Conservation (phyloP, 2,329 filamentous ascomycete species). For the Fusarium tanahbumbuense region DNA sequence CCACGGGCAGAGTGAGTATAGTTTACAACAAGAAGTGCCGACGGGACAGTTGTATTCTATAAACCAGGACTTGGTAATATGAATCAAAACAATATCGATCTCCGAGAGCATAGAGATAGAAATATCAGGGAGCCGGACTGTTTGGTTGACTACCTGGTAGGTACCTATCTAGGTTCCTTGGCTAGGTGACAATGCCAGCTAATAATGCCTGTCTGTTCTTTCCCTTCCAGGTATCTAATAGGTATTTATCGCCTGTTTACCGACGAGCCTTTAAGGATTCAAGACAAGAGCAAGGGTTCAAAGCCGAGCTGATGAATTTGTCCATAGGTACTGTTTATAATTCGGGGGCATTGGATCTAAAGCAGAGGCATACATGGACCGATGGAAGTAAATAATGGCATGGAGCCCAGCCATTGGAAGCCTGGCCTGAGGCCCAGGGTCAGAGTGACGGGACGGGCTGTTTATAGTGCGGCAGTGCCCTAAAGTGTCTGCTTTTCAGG, state of each 20-base stretch:
- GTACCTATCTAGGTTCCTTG: neutral
- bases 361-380: neutral
- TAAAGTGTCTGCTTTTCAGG: neutral
- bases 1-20: neutral
- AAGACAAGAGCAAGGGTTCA: constrained; percentile 1
- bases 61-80: neutral
- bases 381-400: neutral
- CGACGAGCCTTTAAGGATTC: neutral
- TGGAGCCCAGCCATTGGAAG: neutral
- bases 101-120: neutral
- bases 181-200: neutral
- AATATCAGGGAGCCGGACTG: constrained; percentile 6
- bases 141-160: neutral
- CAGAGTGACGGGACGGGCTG: neutral
- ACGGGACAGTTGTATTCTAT: neutral
- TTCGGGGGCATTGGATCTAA: neutral
- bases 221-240: neutral
- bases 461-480: neutral
- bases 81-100: neutral
- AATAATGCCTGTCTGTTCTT: neutral
- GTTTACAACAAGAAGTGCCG: neutral
- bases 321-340: neutral
- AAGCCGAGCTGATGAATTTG: neutral
- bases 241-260: neutral
- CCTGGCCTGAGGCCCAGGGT: neutral